These are phyloP conservation scores for Penicillium simplicissimum DNA, from an alignment of 495 filamentous ascomycete species.

Conservation along the genomic window DNA sequence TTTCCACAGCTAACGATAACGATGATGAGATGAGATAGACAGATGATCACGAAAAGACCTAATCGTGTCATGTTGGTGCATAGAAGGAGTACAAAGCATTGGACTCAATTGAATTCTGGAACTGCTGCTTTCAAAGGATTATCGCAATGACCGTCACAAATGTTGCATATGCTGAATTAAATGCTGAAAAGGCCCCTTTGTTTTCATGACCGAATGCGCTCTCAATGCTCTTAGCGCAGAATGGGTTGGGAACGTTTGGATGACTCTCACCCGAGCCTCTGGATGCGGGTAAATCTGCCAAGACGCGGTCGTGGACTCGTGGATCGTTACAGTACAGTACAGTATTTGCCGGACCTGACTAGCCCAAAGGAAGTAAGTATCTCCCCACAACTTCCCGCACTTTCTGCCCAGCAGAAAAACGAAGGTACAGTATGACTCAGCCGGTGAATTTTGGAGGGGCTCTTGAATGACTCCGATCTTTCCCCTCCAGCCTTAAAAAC, in stretches of 20 bases:
- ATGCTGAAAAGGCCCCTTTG: neutral
- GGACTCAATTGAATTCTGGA: neutral
- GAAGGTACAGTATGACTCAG: slow-evolving; percentile 32
- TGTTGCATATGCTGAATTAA: neutral
- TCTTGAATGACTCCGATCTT: slow-evolving; percentile 13
- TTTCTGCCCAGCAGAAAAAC: slow-evolving; percentile 34
- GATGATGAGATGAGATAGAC: neutral
- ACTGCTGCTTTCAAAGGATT: neutral
- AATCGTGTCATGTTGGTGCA: neutral
- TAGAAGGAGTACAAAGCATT: neutral
- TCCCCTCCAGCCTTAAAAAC: neutral
- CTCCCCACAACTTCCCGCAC: too few relatives aligned
- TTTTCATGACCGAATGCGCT: neutral
- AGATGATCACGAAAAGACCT: neutral
- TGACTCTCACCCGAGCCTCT: neutral
- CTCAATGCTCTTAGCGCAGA: neutral
- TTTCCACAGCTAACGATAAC: neutral
- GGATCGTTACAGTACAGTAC: too few relatives aligned
- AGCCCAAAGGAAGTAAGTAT: neutral
- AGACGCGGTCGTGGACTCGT: neutral
- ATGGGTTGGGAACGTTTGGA: neutral
- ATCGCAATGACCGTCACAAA: neutral
- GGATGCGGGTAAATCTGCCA: neutral
- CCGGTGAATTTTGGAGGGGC: slow-evolving; percentile 27
- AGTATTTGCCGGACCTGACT: neutral